phyloP scores from a whole-genome alignment of 2,329 filamentous ascomycete genomes.

The Dactylonectria macrodidyma region DNA sequence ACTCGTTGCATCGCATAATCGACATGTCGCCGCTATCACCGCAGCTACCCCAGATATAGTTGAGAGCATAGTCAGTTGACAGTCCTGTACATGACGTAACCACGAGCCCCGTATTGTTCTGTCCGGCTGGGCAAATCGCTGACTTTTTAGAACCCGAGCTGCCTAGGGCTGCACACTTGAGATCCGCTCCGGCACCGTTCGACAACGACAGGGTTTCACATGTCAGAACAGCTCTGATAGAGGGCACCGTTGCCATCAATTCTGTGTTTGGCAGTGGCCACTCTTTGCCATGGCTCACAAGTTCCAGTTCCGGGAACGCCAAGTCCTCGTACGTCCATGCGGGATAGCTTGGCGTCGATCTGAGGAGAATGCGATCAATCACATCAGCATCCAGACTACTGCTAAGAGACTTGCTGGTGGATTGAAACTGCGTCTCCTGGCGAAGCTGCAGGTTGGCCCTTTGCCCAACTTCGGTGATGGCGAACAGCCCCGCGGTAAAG shows the following conservation, averaged over 20 bases:
- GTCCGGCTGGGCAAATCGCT: slow-evolving; percentile 35
- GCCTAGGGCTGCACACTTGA: slow-evolving; percentile 40
- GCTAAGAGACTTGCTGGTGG: slow-evolving; percentile 37
- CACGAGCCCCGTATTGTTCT: slow-evolving; percentile 40
- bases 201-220: slow-evolving; percentile 41
- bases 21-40: slow-evolving; percentile 36
- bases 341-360: slow-evolving; percentile 42
- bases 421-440: slow-evolving; percentile 41
- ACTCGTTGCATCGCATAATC: slow-evolving; percentile 45
- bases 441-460: slow-evolving; percentile 41
- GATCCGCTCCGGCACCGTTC: slow-evolving; percentile 31
- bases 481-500: slow-evolving; percentile 48
- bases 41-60: slow-evolving; percentile 49
- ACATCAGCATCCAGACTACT: slow-evolving; percentile 32
- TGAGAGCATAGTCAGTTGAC: slow-evolving; percentile 35
- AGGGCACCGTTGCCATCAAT: slow-evolving; percentile 39
- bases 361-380: slow-evolving; percentile 40
- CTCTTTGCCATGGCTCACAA: slow-evolving; percentile 33
- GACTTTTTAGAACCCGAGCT: slow-evolving; percentile 34
- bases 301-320: slow-evolving; percentile 41
- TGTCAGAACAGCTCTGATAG: slow-evolving; percentile 35
- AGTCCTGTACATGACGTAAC: slow-evolving; percentile 43
- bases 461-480: slow-evolving; percentile 39
- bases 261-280: slow-evolving; percentile 45
- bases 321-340: slow-evolving; percentile 47